Base-by-base conservation (phyloP, 192 early-diverging fungal species). In the Dissophora globulifera region DNA sequence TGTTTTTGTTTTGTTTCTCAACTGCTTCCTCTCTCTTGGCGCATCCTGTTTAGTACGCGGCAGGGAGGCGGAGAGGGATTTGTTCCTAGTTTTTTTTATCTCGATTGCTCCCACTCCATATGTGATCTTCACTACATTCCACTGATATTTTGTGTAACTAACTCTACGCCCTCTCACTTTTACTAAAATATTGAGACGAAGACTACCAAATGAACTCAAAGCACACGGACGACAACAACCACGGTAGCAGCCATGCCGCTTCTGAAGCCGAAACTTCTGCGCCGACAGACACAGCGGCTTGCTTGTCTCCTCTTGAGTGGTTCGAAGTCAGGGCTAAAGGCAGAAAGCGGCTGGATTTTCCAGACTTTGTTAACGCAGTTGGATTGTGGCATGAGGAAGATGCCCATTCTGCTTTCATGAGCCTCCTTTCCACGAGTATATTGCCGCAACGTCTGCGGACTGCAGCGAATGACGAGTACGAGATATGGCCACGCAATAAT, bases 401-500 rank as follows among this genome's bases (percentile, higher is more conserved):
- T 43, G 61, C 61, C 7, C 50, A 63, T 52, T 49, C 51, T 43
- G 61, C 50, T 29, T 53, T 45, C 46, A 63, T 53, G 50, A 29
- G 26, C 45, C 49, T 63, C 22, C 61, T 63, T 43, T 63, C 61
- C 6, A 12, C 15, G 13, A 43, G 38, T n/a, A 48, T 11, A 63
- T 27, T 63, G 23, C 50, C 61, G 11, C 50, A 43, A 41, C 32
- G 40, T 31, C 35, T 63, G 23, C 26, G 50, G 50, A 43, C 5
- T 27, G 33, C 33, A 25, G 59, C 59, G 53, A 63, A 38, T 9
- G 45, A 13, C 27, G 61, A 63, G 49, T 63, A 63, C 26, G 61
- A 62, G 38, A 50, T 38, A 40, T 62, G 59, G 59, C 59, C 33
- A 62, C 59, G 46, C 20, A 62, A 62, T 32, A 48, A 62, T 62